These are phyloP conservation scores for Eucalyptus marginata DNA, from an alignment of 345 rosid genomes.

Conservation along the genomic window DNA sequence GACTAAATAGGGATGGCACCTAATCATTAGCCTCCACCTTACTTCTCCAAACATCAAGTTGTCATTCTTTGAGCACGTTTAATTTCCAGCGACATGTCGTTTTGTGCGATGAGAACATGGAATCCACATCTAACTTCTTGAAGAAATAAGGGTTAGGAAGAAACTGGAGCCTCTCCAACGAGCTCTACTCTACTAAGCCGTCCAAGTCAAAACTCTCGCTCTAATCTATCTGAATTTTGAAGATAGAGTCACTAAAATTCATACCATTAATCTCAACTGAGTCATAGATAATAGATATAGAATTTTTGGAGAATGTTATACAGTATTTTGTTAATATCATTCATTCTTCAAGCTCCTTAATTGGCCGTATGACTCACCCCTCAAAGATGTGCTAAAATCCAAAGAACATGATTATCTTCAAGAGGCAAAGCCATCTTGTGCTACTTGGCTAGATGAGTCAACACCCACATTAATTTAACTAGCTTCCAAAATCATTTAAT, in stretches of 20 bases:
- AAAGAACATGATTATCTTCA: no score
- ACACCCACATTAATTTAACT: no score
- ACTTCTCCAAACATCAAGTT: background rate
- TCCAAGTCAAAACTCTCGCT: background rate
- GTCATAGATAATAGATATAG: no score
- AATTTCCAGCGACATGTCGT: background rate
- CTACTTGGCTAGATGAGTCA: no score
- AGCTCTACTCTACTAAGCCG: background rate
- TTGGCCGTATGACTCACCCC: no score
- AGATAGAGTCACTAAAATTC: background rate
- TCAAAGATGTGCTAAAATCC: no score
- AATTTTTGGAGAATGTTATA: no score
- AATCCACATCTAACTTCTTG: background rate
- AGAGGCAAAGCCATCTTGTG: no score
- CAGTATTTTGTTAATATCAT: no score
- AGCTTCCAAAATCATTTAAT: no score
- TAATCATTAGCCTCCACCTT: background rate
- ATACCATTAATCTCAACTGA: no score
- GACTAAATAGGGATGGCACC: background rate
- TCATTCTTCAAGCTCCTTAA: no score
- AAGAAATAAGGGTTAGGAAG: background rate
- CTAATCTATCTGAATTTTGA: background rate
- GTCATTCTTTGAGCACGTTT: background rate
- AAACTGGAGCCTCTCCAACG: background rate
- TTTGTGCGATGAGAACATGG: background rate